These are phyloP conservation scores for Lasiosphaeris hirsuta DNA, from an alignment of 495 filamentous ascomycete species.

Conservation along the genomic window DNA sequence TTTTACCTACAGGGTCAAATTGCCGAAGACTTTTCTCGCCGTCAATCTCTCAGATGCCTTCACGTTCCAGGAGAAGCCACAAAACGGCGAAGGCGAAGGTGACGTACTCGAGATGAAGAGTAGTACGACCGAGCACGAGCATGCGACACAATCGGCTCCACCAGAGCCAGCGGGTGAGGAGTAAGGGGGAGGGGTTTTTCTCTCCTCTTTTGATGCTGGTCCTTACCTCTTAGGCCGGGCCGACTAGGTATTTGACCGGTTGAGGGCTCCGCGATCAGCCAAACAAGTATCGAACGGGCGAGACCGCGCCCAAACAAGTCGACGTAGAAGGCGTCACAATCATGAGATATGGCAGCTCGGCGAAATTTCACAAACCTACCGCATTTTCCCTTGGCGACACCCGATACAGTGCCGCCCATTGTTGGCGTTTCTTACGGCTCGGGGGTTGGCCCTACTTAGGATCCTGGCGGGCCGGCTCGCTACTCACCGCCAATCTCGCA, in stretches of 20 bases:
- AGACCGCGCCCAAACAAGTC: not conserved
- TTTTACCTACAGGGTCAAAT: slow-evolving; percentile 64
- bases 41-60: slow-evolving; percentile 79
- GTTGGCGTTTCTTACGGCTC: not conserved
- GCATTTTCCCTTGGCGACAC: not conserved
- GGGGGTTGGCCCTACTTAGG: not conserved
- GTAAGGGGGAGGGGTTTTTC: not conserved
- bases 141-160: not conserved
- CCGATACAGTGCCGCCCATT: not conserved
- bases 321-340: not conserved
- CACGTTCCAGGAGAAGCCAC: slow-evolving; percentile 51
- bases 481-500: not conserved
- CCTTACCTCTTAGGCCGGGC: not conserved
- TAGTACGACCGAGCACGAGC: not conserved
- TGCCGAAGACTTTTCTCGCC: slow-evolving; percentile 89
- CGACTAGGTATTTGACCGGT: not conserved
- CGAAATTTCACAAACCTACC: not conserved
- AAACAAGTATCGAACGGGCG: not conserved
- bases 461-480: not conserved
- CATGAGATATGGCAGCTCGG: not conserved
- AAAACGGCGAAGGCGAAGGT: slow-evolving; percentile 29
- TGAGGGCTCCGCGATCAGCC: not conserved
- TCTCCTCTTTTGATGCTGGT: not conserved
- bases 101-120: slow-evolving; percentile 18
- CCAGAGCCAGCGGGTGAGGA: slow-evolving; percentile 1